Evolutionary conservation across 2,329 filamentous ascomycete species (phyloP).

Genomic region (Pseudocercospora musae): DNA sequence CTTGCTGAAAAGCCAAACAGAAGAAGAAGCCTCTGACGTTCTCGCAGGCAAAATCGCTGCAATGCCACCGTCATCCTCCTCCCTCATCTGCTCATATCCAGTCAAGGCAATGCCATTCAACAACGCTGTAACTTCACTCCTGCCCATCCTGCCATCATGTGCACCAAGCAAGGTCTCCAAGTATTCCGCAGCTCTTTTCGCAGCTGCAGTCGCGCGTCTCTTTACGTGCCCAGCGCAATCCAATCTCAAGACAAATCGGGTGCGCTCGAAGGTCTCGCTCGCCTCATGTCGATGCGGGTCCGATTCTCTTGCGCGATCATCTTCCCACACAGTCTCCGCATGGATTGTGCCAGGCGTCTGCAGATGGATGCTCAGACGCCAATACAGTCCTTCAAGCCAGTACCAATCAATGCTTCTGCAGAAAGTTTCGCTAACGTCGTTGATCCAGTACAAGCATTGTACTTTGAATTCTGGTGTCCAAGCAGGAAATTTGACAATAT

Average conservation of each 20-base stretch:
- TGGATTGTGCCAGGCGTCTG: not conserved
- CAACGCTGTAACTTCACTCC: constrained; percentile 4
- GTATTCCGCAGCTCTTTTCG: not conserved
- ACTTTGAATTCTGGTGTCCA: constrained; percentile 20
- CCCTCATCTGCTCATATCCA: constrained; percentile 9
- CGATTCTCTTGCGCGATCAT: constrained; percentile 10
- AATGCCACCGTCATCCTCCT: not conserved
- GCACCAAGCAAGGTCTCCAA: constrained; percentile 7
- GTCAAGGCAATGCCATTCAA: constrained; percentile 9
- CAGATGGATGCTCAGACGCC: constrained; percentile 12
- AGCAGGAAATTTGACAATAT: constrained; percentile 20
- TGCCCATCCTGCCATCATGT: constrained; percentile 2
- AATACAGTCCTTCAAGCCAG: constrained; percentile 22
- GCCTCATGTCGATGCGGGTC: constrained; percentile 13
- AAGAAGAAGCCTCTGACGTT: not conserved
- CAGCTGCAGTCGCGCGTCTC: constrained; percentile 3
- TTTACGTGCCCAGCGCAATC: constrained; percentile 11
- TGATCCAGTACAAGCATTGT: constrained; percentile 18
- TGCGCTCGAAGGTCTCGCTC: constrained; percentile 4
- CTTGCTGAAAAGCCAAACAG: not conserved
- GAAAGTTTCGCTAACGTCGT: constrained; percentile 13
- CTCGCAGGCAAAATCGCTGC: not conserved
- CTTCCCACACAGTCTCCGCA: constrained; percentile 4
- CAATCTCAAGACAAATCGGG: constrained; percentile 13
- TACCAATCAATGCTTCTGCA: constrained; percentile 15